Evolutionary conservation across 768 basidiomycete species (phyloP), one percentile per base, ranked within the genome.

Genomic region (Calocybe cyanea): DNA sequence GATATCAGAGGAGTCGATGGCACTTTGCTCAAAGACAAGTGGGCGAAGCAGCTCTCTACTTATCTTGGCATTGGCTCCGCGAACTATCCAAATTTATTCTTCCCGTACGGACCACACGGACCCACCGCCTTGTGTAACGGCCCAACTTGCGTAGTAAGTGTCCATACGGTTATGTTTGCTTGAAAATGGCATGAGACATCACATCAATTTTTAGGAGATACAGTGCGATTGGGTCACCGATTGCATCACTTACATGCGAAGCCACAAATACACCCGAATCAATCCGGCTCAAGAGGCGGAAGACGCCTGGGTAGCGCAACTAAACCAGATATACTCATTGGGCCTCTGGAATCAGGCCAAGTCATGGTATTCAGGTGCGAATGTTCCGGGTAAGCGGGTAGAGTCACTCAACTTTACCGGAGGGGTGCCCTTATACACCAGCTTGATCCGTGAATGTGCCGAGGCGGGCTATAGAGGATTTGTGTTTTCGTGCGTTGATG

Each of bases 1-100:
- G 51, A 58, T 30, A 56, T 62, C 15, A 38, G 39, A 19, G 54
- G 56, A 3, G 49, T 39, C 10, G 49, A 62, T 40, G 59, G 61
- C 0, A 38, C 35, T 0, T 15, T 39, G 9, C 44, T 61, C 20
- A 17, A 43, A 9, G 59, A 62, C 18, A 61, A 54, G 42, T 62
- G 61, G 61, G 30, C 24, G 11, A 51, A 50, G 19, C 53, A 53
- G 1, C 39, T 59, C 11, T 46, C 52, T 1, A 62, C 57, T 4
- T 51, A 60, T 38, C 47, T 62, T 7, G 61, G 61, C 15, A 23
- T 60, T 51, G 47, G 50, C 10, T 44, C 35, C 3, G 39, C 54
- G 7, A 44, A 50, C 18, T 62, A 48, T 37, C 61, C 59, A 0
- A 62, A 62, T 33, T 55, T 62, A 56, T 62, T 60, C 45, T 59